A percentile compares a stretch with the other conserved stretches of the same genome.
These are phyloP conservation scores for Phytophthora niederhauseri DNA, from an alignment of 352 stramenopile species.

Conservation along the genomic window DNA sequence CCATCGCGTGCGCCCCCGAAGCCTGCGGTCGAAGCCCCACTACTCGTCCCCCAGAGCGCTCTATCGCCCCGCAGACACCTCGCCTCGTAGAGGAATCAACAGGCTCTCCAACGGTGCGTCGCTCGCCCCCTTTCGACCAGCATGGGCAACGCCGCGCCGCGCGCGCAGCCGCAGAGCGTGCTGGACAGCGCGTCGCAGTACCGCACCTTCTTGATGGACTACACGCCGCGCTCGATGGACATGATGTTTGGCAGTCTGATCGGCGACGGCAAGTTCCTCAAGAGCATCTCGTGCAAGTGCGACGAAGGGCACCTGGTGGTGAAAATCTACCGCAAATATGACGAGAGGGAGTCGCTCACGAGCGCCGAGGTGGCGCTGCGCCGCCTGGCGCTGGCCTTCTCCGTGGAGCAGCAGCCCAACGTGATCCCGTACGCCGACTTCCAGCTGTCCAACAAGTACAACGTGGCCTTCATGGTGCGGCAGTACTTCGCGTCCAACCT, in stretches of 20 bases:
- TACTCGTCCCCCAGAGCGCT: neutral
- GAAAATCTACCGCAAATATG: conserved; percentile 91
- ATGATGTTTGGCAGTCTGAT: conserved; percentile 89
- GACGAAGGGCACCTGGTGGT: conserved; percentile 86
- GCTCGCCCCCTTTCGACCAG: neutral
- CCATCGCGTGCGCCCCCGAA: neutral
- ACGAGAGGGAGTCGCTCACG: conserved; percentile 69
- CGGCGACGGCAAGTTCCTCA: conserved; percentile 91
- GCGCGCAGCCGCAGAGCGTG: conserved; percentile 75
- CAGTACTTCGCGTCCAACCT: conserved; percentile 97
- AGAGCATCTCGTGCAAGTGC: conserved; percentile 89
- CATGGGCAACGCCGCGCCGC: conserved; percentile 87
- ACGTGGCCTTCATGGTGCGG: conserved; percentile 94
- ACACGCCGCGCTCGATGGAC: conserved; percentile 82
- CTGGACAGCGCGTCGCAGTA: conserved; percentile 88
- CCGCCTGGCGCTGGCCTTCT: conserved; percentile 59
- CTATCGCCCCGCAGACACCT: neutral
- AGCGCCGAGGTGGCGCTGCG: conserved; percentile 63
- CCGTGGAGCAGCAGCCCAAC: conserved; percentile 78
- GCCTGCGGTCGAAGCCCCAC: conserved; percentile 4
- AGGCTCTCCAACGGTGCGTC: conserved; percentile 7
- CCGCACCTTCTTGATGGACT: conserved; percentile 89
- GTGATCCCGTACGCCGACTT: conserved; percentile 86
- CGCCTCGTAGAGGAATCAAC: conserved; percentile 8
- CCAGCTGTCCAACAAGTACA: conserved; percentile 75